Conservation (phyloP, 495 filamentous ascomycete genomes). For the Haplographium delicatum region DNA sequence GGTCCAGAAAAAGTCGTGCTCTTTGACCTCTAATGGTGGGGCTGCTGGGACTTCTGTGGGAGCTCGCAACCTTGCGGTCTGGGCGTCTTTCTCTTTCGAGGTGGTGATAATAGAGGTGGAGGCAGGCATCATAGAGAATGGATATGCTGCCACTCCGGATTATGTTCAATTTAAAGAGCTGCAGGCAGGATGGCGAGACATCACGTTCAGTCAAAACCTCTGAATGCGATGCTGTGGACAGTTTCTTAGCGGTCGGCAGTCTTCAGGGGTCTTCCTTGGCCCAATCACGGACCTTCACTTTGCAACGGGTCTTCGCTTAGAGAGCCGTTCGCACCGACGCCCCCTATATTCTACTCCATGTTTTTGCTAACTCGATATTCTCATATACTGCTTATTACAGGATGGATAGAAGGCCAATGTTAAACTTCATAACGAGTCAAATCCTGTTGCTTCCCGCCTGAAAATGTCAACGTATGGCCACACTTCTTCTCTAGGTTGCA, state of each 20-base stretch:
- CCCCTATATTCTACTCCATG: no score
- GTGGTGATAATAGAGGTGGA: constrained; percentile 20
- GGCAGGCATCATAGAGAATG: constrained; percentile 21
- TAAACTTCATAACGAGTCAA: no score
- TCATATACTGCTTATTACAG: no score
- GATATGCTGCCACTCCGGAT: constrained; percentile 6
- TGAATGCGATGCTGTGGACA: neutral
- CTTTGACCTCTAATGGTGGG: constrained; percentile 17
- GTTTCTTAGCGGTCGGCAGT: neutral
- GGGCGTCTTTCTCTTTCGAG: neutral
- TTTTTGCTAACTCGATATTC: no score
- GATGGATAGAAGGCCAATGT: no score
- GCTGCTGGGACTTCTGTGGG: neutral
- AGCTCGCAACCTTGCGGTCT: constrained; percentile 5
- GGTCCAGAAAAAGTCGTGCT: constrained; percentile 71
- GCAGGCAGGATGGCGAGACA: no score
- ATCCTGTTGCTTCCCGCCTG: no score
- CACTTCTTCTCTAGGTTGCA: no score
- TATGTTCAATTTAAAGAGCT: neutral
- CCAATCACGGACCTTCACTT: neutral
- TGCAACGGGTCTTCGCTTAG: no score
- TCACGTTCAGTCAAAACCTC: no score
- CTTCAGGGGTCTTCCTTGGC: neutral
- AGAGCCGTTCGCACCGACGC: no score
- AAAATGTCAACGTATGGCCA: no score